A percentile compares a stretch with the other conserved stretches of the same genome.
Conservation (phyloP, 371 early-diverging fungal genomes). For the Saksenaea oblongispora region DNA sequence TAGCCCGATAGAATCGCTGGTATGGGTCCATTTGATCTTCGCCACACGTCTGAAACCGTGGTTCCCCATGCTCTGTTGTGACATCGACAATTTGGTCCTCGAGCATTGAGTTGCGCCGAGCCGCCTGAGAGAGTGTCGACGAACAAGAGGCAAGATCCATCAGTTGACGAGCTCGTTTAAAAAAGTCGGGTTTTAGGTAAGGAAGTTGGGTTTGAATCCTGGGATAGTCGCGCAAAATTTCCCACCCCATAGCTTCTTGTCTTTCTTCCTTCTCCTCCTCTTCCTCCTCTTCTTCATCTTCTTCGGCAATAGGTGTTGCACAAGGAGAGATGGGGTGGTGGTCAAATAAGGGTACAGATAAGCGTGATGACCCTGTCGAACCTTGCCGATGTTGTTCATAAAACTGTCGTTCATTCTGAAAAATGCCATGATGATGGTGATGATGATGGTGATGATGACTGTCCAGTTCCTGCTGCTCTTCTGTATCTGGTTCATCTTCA, state of each 20-base stretch:
- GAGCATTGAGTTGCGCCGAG: conserved; percentile 40
- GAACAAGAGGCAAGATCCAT: conserved; percentile 33
- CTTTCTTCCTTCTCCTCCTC: conserved; percentile 14
- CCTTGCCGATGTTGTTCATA: conserved; percentile 30
- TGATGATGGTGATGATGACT: conserved; percentile 6
- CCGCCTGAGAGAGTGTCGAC: conserved; percentile 20
- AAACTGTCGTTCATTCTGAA: conserved; percentile 26
- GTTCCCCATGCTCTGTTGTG: conserved; percentile 5
- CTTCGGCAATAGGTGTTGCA: background rate
- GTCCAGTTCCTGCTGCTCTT: background rate
- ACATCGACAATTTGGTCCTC: conserved; percentile 20
- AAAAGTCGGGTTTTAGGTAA: conserved; percentile 33
- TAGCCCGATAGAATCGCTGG: conserved; percentile 18
- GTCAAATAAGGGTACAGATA: conserved; percentile 7
- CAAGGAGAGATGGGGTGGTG: conserved; percentile 21
- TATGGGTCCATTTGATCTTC: conserved; percentile 17
- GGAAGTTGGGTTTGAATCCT: conserved; percentile 30
- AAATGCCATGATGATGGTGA: conserved; percentile 20
- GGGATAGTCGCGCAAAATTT: conserved; percentile 31
- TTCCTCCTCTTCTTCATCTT: conserved; percentile 15
- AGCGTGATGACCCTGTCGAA: background rate
- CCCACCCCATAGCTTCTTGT: background rate
- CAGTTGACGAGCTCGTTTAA: conserved; percentile 35
- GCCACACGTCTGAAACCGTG: conserved; percentile 26
- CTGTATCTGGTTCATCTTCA: conserved; percentile 19